Evolutionary conservation across 2,329 filamentous ascomycete species (phyloP).

Genomic region (Penicillium frequentans): DNA sequence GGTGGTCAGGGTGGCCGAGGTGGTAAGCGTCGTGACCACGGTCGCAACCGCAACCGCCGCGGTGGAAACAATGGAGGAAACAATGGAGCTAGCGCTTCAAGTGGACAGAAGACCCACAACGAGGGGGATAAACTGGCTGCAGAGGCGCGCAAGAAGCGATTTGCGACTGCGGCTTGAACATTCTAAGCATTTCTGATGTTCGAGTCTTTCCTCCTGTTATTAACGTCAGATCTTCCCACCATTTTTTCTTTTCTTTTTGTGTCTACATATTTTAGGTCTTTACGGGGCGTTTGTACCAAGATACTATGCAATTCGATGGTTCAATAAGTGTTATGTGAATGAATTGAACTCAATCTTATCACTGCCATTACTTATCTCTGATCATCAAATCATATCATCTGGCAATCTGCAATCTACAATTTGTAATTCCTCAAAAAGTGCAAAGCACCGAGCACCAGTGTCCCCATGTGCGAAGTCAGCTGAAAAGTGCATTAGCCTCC

Average conservation of each 20-base stretch:
- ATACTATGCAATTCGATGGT: slow-evolving; percentile 17
- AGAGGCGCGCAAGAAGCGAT: slow-evolving; percentile 51
- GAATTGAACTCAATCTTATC: background rate
- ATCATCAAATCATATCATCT: background rate
- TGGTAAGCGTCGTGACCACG: slow-evolving; percentile 42
- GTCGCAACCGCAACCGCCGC: slow-evolving; percentile 20
- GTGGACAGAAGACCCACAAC: slow-evolving; percentile 25
- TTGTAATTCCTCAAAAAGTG: background rate
- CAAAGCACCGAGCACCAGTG: background rate
- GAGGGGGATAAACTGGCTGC: slow-evolving; percentile 46
- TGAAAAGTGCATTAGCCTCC: slow-evolving; percentile 31
- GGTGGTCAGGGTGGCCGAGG: slow-evolving; percentile 38
- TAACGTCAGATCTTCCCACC: background rate
- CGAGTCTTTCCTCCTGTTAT: background rate
- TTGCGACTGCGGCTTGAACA: slow-evolving; percentile 35
- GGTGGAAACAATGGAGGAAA: slow-evolving; percentile 11
- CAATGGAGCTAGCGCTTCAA: background rate
- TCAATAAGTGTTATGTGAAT: background rate
- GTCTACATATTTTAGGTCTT: slow-evolving; percentile 14
- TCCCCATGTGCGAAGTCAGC: slow-evolving; percentile 12
- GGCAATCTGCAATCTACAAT: background rate
- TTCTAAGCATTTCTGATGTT: background rate
- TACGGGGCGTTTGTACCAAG: slow-evolving; percentile 26
- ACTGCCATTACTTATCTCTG: background rate
- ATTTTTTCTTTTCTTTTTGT: background rate